Conservation (phyloP, 441 rosid species). For the Capsella rubella region DNA sequence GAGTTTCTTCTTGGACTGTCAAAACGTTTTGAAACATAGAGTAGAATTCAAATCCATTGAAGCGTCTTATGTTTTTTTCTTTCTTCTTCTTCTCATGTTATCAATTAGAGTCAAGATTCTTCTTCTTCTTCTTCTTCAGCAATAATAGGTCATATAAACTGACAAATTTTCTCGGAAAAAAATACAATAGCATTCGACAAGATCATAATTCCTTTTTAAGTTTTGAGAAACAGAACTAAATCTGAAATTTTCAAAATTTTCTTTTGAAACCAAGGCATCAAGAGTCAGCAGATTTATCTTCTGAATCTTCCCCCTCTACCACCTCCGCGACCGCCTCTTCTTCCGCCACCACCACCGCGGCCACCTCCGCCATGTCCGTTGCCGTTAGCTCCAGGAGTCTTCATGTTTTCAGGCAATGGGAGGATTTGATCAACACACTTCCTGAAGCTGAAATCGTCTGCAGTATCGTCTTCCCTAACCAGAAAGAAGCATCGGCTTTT, state of each 20-base stretch:
- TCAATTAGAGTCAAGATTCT: background rate
- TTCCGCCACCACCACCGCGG: slow-evolving; percentile 50
- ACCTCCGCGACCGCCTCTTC: slow-evolving; percentile 58
- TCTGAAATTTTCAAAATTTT: slow-evolving; percentile 26
- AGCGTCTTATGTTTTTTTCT: background rate
- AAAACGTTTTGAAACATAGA: background rate
- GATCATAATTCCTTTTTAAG: background rate
- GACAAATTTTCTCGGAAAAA: slow-evolving; percentile 17
- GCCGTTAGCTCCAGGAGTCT: slow-evolving; percentile 51
- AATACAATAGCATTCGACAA: slow-evolving; percentile 15
- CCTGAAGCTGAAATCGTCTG: slow-evolving; percentile 94
- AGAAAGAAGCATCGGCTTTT: slow-evolving; percentile 82
- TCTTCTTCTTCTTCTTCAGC: background rate
- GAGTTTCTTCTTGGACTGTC: background rate
- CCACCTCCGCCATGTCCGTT: slow-evolving; percentile 54
- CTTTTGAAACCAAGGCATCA: background rate
- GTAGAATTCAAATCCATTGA: background rate
- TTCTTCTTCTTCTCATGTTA: background rate
- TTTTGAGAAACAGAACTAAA: slow-evolving; percentile 8
- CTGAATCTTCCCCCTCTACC: slow-evolving; percentile 65
- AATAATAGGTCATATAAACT: slow-evolving; percentile 18
- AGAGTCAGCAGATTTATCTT: slow-evolving; percentile 36
- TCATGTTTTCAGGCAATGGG: slow-evolving; percentile 86
- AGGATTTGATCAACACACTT: slow-evolving; percentile 84
- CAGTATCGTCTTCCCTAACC: slow-evolving; percentile 66